Percentiles rank a stretch among this genome's conserved stretches.
phyloP scores from a whole-genome alignment of 2,329 filamentous ascomycete species.

The Blumeria graminis region DNA sequence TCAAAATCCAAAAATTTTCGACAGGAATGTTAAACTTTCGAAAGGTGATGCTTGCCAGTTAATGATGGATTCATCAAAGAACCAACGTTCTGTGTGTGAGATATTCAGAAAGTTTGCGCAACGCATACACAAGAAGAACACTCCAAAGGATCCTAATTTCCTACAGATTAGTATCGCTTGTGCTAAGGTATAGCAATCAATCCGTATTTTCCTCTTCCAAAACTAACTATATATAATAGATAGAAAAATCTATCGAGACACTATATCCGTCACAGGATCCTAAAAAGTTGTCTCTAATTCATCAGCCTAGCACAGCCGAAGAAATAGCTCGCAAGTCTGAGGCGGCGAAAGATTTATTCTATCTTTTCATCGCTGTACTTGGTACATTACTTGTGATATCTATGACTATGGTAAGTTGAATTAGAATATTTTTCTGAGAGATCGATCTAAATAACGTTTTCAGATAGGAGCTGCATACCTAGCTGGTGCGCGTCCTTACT shows the following conservation, averaged over 20 bases:
- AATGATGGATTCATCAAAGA: slow-evolving; percentile 85
- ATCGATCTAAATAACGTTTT: slow-evolving; percentile 5
- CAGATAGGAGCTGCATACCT: slow-evolving; percentile 59
- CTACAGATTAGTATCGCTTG: slow-evolving; percentile 78
- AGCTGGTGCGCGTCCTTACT: slow-evolving; percentile 49
- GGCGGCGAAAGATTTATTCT: slow-evolving; percentile 28
- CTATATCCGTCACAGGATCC: slow-evolving; percentile 72
- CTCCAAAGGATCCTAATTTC: slow-evolving; percentile 78
- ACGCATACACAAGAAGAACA: slow-evolving; percentile 80
- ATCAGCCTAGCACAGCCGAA: slow-evolving; percentile 17
- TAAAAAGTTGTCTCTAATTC: slow-evolving; percentile 25
- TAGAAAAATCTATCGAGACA: slow-evolving; percentile 86
- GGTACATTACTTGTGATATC: slow-evolving; percentile 48
- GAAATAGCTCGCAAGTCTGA: slow-evolving; percentile 27
- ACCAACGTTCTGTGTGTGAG: slow-evolving; percentile 56
- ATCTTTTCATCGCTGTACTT: slow-evolving; percentile 43
- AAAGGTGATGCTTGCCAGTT: slow-evolving; percentile 81
- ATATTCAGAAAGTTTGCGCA: slow-evolving; percentile 58
- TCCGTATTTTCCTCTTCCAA: slow-evolving; percentile 1
- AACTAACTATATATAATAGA: slow-evolving; percentile 23
- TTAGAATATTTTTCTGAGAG: neutral
- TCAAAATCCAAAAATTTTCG: slow-evolving; percentile 67
- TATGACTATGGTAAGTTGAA: slow-evolving; percentile 43
- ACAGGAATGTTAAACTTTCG: slow-evolving; percentile 83
- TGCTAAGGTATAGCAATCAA: slow-evolving; percentile 37